Evolutionary conservation across 768 basidiomycete genomes (phyloP), one percentile per base, ranked within the genome.

Genomic region (Multifurca ochricompacta): DNA sequence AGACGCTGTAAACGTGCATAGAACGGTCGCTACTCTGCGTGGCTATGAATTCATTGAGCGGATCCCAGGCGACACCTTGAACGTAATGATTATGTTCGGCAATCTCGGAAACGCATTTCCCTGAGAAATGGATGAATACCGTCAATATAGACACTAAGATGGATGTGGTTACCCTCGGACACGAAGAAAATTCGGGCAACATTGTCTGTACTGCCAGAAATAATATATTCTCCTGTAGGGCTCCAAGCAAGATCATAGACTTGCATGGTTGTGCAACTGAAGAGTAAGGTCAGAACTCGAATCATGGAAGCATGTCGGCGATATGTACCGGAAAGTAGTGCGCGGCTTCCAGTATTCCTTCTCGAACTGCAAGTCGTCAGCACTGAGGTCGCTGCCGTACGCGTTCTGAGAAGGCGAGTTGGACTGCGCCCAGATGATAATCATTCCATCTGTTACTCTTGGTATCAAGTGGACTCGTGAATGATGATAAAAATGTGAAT

Each of bases 11-110:
- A 61, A 99, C 83, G 67, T 97, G 92, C 81, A 98, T 95, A 19
- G 92, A 87, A 42, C 95, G 79, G 69, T 99, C 96, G 64, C 87
- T 91, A 68, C 90, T 92, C 66, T 99, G 96, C 0, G 96, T 98
- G 3, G 96, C 94, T 57, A 99, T 90, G 66, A 88, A 98, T 68
- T 96, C 91, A 67, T 95, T 93, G 63, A 96, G 71, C 1, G 96
- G 96, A 61, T 99, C 96, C 96, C 96, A 99, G 0, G 95, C 91
- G 27, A 98, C 96, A 8, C 96, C 96, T 73, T 99, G 96, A 0
- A 99, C 96, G 66, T 90, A 97, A 69, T 98, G 95, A 31, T 79
- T 82, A 69, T 99, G 96, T 64, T 98, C 95, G 1, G 90, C 86
- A 56, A 94, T 87, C 67, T 93, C 90, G 62, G 83, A 81, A 11